These are phyloP conservation scores for Pichia exigua DNA, from an alignment of 805 yeast genomes.

Conservation along the genomic window DNA sequence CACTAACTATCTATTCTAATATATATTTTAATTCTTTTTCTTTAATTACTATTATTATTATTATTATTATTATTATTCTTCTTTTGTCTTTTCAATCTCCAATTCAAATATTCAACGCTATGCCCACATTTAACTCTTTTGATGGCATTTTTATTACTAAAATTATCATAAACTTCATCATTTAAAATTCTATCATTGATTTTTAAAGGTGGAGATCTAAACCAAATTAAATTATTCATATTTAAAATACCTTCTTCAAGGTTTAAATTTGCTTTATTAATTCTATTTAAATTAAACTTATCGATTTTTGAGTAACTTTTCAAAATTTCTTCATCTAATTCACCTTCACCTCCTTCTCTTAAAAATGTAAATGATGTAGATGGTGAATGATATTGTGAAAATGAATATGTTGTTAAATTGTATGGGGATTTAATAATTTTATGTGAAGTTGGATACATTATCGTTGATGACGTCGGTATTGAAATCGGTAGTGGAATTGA, in stretches of 20 bases:
- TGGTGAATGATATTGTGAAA: constrained; percentile 26
- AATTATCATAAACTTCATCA: constrained; percentile 12
- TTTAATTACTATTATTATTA: not conserved
- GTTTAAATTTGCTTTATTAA: constrained; percentile 8
- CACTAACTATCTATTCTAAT: not conserved
- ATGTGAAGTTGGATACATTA: constrained; percentile 13
- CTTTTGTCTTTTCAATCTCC: constrained; percentile 28
- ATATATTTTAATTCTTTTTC: not conserved
- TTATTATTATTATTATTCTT: not conserved
- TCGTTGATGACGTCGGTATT: not conserved
- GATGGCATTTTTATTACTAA: constrained; percentile 17
- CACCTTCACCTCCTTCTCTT: constrained; percentile 25
- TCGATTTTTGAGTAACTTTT: constrained; percentile 27
- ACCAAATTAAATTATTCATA: constrained; percentile 47
- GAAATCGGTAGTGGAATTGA: not conserved
- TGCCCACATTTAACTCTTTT: constrained; percentile 50
- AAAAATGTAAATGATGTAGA: constrained; percentile 29
- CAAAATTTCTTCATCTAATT: constrained; percentile 24
- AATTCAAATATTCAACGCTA: constrained; percentile 65
- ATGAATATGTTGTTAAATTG: constrained; percentile 24
- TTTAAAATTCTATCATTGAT: constrained; percentile 33
- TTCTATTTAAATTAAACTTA: constrained; percentile 24
- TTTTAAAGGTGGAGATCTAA: constrained; percentile 55
- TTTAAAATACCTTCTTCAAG: constrained; percentile 1
- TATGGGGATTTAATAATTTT: constrained; percentile 28